These are phyloP conservation scores for Voacanga thouarsii DNA, from an alignment of 257 asterid genomes.

Conservation along the genomic window DNA sequence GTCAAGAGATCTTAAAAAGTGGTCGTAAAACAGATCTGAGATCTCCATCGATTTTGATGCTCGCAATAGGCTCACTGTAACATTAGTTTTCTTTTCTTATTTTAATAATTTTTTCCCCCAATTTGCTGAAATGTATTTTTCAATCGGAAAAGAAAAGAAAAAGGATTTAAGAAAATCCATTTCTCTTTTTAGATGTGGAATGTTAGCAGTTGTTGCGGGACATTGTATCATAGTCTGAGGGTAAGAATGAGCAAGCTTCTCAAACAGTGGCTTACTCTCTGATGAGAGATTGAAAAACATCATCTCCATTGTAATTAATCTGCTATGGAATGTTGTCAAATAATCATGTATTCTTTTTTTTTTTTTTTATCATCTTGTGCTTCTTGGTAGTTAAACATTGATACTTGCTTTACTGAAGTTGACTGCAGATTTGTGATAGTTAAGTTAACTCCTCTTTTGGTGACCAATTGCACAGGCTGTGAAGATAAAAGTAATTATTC, in stretches of 20 bases:
- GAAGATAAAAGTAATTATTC: background rate
- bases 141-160: background rate
- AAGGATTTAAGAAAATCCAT: background rate
- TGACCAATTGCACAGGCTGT: background rate
- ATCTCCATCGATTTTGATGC: conserved; percentile 39
- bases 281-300: background rate
- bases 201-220: conserved; percentile 8
- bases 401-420: background rate
- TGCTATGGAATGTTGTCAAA: background rate
- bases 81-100: background rate
- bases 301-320: background rate
- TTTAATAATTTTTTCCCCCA: conserved; percentile 11
- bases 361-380: background rate
- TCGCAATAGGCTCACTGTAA: conserved; percentile 12
- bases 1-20: conserved; percentile 84
- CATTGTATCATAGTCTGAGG: conserved; percentile 17
- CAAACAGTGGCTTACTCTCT: background rate
- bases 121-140: conserved; percentile 6
- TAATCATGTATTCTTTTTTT: background rate
- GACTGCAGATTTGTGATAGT: background rate
- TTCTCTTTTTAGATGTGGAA: background rate
- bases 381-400: background rate
- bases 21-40: background rate
- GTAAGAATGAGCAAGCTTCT: background rate
- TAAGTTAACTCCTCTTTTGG: background rate